A percentile compares a stretch with the other conserved stretches of the same genome.
phyloP scores from a whole-genome alignment of 345 rosid species.

The Dovyalis caffra region DNA sequence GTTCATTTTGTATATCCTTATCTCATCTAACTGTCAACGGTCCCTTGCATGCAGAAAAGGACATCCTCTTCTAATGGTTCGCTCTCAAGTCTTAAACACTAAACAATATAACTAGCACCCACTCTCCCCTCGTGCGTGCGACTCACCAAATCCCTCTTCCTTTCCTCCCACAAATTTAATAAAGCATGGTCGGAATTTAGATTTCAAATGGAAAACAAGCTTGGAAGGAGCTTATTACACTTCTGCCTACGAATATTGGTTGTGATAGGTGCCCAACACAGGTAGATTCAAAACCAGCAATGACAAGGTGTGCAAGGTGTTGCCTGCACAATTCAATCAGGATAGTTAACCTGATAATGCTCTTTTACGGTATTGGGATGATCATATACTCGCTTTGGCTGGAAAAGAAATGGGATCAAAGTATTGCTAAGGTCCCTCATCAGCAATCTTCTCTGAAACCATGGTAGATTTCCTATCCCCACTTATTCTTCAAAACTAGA shows the following conservation, averaged over 20 bases:
- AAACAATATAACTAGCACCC: background rate
- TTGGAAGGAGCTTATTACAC: background rate
- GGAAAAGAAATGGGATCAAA: slow-evolving; percentile 41
- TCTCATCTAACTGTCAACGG: background rate
- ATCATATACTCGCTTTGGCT: slow-evolving; percentile 61
- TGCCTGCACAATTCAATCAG: slow-evolving; percentile 33
- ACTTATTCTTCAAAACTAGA: background rate
- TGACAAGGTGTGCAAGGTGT: slow-evolving; percentile 45
- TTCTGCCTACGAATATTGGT: background rate
- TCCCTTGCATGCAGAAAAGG: background rate
- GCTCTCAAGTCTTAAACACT: too few species aligned
- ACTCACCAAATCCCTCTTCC: background rate
- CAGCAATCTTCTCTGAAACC: slow-evolving; percentile 33
- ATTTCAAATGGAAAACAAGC: background rate
- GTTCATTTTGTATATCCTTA: background rate
- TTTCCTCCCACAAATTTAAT: background rate
- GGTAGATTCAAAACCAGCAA: background rate
- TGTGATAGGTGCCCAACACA: background rate
- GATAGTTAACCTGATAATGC: slow-evolving; percentile 30
- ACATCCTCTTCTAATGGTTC: too few species aligned
- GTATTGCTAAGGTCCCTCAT: slow-evolving; percentile 22
- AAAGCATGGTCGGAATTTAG: background rate
- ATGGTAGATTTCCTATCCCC: slow-evolving; percentile 30
- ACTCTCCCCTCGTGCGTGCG: background rate
- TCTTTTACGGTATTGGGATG: slow-evolving; percentile 36